Conservation (phyloP, 2,329 filamentous ascomycete species). For the Xylaria sp. region DNA sequence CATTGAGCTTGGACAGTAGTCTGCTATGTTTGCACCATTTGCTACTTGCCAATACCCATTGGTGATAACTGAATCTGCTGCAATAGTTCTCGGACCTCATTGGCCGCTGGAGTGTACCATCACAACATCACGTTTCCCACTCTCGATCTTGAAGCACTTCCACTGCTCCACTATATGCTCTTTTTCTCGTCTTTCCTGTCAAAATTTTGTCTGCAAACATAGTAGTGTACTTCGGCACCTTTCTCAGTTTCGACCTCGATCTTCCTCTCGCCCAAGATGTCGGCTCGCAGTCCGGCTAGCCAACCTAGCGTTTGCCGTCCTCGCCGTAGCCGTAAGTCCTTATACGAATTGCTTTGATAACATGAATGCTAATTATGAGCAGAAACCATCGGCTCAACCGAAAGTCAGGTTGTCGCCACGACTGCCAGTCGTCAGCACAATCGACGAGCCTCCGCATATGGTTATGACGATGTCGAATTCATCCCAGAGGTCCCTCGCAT, state of each 20-base stretch:
- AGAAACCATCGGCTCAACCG: constrained; percentile 5
- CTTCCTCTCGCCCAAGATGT: constrained; percentile 6
- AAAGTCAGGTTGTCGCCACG: not conserved
- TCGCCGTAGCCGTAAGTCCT: constrained; percentile 20
- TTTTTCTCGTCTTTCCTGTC: not conserved
- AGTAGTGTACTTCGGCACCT: not conserved
- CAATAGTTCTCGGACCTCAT: not conserved
- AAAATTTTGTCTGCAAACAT: not conserved
- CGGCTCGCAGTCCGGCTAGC: constrained; percentile 15
- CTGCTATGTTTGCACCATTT: not conserved
- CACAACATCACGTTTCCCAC: not conserved
- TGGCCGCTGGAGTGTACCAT: not conserved
- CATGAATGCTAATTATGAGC: not conserved
- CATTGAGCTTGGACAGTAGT: not conserved
- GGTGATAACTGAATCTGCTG: not conserved
- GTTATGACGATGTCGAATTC: not conserved
- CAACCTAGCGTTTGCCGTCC: constrained; percentile 15
- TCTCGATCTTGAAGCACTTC: not conserved
- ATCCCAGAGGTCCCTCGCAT: constrained; percentile 25
- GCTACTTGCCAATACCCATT: not conserved
- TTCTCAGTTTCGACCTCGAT: not conserved
- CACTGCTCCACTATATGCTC: not conserved
- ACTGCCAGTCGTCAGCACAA: not conserved
- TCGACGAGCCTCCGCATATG: not conserved
- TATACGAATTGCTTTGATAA: not conserved